These are phyloP conservation scores for Papiliotrema flavescens DNA, from an alignment of 1,284 basidiomycete genomes.

Conservation along the genomic window DNA sequence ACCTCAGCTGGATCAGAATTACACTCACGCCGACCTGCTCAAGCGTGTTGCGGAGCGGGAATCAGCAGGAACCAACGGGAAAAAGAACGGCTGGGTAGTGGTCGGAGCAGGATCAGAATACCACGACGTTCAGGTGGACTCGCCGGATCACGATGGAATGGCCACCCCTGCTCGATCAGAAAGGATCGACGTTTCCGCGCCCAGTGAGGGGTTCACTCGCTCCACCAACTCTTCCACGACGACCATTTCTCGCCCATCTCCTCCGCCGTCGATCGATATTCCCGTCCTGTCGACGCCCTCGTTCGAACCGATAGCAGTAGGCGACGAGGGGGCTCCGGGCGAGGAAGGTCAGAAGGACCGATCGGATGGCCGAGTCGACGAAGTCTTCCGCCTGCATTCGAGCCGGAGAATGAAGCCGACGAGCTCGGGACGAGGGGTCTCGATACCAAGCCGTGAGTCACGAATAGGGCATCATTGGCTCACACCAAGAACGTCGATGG, in stretches of 20 bases:
- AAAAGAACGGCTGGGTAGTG: constrained; percentile 22
- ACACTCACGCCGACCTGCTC: constrained; percentile 55
- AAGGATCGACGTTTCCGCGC: constrained; percentile 5
- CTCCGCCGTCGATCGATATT: constrained; percentile 17
- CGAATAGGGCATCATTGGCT: no score
- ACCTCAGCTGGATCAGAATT: constrained; percentile 54
- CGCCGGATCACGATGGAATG: neutral
- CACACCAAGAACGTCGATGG: constrained; percentile 30
- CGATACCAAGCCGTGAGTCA: constrained; percentile 38
- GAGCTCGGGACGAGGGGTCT: constrained; percentile 36
- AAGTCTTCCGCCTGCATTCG: constrained; percentile 40
- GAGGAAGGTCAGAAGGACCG: constrained; percentile 30
- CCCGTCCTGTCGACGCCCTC: constrained; percentile 6
- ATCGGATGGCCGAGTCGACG: constrained; percentile 35
- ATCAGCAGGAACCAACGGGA: neutral
- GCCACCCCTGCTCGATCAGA: constrained; percentile 15
- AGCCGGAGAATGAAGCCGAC: constrained; percentile 42
- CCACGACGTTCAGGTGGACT: constrained; percentile 13
- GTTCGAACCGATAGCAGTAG: constrained; percentile 31
- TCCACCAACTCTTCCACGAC: constrained; percentile 26
- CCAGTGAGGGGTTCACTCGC: neutral
- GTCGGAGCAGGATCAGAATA: constrained; percentile 38
- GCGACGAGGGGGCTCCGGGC: constrained; percentile 23
- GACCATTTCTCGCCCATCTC: constrained; percentile 23
- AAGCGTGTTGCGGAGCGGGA: constrained; percentile 24